Base-by-base conservation (phyloP, 1,284 basidiomycete species). In the Phellinidium pouzarii region DNA sequence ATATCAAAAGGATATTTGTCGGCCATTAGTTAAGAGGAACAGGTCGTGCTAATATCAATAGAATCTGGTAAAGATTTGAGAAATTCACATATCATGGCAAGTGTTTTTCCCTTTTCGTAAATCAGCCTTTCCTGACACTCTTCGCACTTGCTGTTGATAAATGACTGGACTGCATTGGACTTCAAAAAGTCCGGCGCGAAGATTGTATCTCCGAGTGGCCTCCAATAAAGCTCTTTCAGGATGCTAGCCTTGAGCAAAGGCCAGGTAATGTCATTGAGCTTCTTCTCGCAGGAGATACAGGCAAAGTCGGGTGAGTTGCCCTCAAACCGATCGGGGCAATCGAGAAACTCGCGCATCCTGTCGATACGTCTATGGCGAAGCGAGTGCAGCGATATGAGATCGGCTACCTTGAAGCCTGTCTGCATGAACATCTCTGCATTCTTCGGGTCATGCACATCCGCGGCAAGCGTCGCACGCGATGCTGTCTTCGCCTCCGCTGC, bases 31-130 rank as follows among this genome's bases (percentile, higher is more conserved):
- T 7, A 41, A 8, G 4, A 34, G 26, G 11, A 34, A 11, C 6
- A 31, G 17, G n/a, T 44, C 52, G 22, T 7, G 49, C 52, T 38
- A 12, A 52, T 52, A 31, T 55, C 54, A 34, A 55, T 52, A 42
- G 43, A 47, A 41, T 55, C 54, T 12, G 54, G 54, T 27, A 55
- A 43, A 1, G 54, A 44, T 37, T 42, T 55, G n/a, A 55, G 49
- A 45, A 52, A 55, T 14, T 55, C 54, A 9, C 43, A 55, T 22
- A 55, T 55, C 54, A 55, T 55, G n/a, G 54, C 54, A 17, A 55
- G 49, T 6, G 54, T 55, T 37, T 55, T 55, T 9, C 54, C 54
- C 37, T 55, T 55, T 44, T 55, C 54, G 44, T 55, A 55, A 9
- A 55, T 51, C 17, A 55, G 44, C 27, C 54, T 51, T 31, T 55